A percentile compares a stretch with the other conserved stretches of the same genome.
phyloP scores from a whole-genome alignment of 495 filamentous ascomycete genomes.

The Aspergillus nidulans region DNA sequence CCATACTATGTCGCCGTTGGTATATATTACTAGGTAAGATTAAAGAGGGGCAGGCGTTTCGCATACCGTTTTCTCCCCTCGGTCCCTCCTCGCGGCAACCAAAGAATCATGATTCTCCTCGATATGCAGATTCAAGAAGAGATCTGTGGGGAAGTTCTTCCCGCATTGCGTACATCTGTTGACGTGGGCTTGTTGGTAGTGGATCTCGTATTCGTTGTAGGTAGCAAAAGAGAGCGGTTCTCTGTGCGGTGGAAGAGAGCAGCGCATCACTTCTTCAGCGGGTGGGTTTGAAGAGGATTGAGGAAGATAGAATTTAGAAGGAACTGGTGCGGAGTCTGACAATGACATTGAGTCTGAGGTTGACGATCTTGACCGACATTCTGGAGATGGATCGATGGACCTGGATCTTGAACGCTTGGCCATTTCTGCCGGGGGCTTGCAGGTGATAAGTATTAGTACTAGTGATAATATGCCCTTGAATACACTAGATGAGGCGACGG shows the following conservation, averaged over 20 bases:
- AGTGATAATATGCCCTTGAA: background rate
- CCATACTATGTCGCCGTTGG: constrained; percentile 52
- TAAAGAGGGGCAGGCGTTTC: background rate
- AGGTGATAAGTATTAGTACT: constrained; percentile 7
- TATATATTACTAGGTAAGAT: background rate
- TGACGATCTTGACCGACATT: constrained; percentile 22
- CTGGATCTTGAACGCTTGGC: constrained; percentile 52
- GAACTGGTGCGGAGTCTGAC: constrained; percentile 12
- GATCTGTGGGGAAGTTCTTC: constrained; percentile 70
- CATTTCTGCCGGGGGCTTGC: constrained; percentile 31
- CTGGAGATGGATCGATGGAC: constrained; percentile 15
- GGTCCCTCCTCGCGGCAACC: constrained; percentile 60
- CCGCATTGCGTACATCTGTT: constrained; percentile 81
- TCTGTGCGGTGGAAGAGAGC: constrained; percentile 74
- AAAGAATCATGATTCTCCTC: constrained; percentile 89
- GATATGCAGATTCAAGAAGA: constrained; percentile 79
- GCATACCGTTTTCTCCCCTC: constrained; percentile 78
- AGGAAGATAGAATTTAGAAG: constrained; percentile 25
- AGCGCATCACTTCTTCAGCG: constrained; percentile 55
- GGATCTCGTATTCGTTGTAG: constrained; percentile 80
- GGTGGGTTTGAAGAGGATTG: constrained; percentile 16
- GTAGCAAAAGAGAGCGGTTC: constrained; percentile 63
- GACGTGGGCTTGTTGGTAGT: constrained; percentile 75
- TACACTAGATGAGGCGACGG: background rate
- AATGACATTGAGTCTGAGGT: constrained; percentile 19